A percentile compares a stretch with the other conserved stretches of the same genome.
phyloP scores from a whole-genome alignment of 768 basidiomycete species.

The Rhizopogon vulgaris region DNA sequence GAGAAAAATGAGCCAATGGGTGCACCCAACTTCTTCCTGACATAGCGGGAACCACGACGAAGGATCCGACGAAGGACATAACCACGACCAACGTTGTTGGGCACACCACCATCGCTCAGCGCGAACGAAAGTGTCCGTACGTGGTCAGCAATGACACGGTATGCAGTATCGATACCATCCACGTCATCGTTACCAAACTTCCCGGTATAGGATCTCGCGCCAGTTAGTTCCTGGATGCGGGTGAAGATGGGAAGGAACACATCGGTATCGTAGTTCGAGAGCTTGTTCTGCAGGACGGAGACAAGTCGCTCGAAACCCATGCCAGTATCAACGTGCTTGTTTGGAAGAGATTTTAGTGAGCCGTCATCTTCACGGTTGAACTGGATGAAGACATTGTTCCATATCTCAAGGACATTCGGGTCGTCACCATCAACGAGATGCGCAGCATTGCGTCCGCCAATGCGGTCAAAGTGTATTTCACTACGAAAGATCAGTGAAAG shows the following conservation, averaged over 20 bases:
- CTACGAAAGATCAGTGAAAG: conserved; percentile 31
- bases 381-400: conserved; percentile 99
- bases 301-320: conserved; percentile 99
- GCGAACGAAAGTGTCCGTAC: conserved; percentile 94
- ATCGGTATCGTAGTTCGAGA: conserved; percentile 98
- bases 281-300: conserved; percentile 83
- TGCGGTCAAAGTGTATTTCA: conserved; percentile 95
- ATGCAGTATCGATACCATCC: conserved; percentile 96
- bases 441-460: conserved; percentile 95
- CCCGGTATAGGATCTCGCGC: conserved; percentile 81
- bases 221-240: conserved; percentile 83
- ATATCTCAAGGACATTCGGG: conserved; percentile 94
- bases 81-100: conserved; percentile 93
- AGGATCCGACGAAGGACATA: conserved; percentile 96
- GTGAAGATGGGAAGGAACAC: conserved; percentile 86
- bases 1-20: conserved; percentile 95
- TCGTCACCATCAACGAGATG: conserved; percentile 94
- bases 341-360: conserved; percentile 71
- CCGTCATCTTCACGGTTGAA: conserved; percentile 94
- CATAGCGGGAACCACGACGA: conserved; percentile 90
- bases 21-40: conserved; percentile 89
- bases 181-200: conserved; percentile 92
- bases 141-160: conserved; percentile 95
- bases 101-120: conserved; percentile 92
- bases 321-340: conserved; percentile 96